Base-by-base conservation (phyloP, 257 asterid species). In the Przewalskia tangutica region DNA sequence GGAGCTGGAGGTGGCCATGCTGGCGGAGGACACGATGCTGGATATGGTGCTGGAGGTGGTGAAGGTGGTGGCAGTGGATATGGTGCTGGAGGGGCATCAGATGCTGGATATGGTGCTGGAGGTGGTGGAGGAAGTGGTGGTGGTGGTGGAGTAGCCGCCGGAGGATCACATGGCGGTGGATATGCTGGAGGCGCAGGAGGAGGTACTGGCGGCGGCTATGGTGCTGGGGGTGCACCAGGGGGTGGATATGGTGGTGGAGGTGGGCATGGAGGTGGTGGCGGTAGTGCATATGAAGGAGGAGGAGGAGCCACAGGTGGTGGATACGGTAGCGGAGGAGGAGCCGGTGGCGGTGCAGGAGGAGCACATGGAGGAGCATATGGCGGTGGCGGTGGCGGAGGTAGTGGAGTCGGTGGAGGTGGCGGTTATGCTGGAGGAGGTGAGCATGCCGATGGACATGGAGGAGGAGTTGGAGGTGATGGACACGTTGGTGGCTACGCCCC, bases 381-480 rank as follows among this genome's bases (percentile, higher is more conserved):
- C 4, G 82, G 82, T n/a, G n/a, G n/a, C n/a, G n/a, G n/a, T 4
- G 82, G 79, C 5, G 83, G 56, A 4, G 42, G 75, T 2, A 46
- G 77, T 34, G 85, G 73, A 17, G 40, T 42, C 17, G 79, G 84
- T 40, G 81, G 56, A 0, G 62, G 62, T 0, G 75, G 81, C 0
- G 89, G 46, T 1, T 83, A 76, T 10, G 89, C 79, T 1, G 85
- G 89, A 42, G 84, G 89, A 66, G 83, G 87, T 81, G 90, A 56
- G 60, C 84, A 81, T n/a, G 91, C 83, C 0, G 88, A 86, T 54
- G 90, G 90, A n/a, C 83, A 82, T 16, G 91, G 92, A 16, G 88
- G 89, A 7, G 93, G 92, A 77, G 53, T 88, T 0, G 94, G 94
- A 12, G 85, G 83, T 11, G 93, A 91, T 34, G 94, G 94, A 42